Evolutionary conservation across 208 protist genomes (phyloP).

Genomic region (Jaenimonas drosophilae): DNA sequence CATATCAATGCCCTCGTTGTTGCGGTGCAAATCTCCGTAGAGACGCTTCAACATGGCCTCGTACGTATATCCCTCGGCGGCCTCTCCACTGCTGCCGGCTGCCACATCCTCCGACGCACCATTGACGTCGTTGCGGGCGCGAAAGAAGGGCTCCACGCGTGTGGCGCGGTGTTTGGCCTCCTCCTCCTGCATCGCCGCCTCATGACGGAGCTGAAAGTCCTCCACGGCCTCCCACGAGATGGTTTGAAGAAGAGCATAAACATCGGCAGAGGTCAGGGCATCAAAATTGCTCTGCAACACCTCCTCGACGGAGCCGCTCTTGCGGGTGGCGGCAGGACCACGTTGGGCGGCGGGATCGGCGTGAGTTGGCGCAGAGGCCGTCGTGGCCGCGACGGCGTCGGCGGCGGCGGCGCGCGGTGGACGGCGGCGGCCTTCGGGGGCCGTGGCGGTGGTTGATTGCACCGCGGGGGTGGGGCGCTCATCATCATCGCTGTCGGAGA

Average conservation of each 20-base stretch:
- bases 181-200: conserved; percentile 15
- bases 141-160: conserved; percentile 44
- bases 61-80: conserved; percentile 54
- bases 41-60: conserved; percentile 56
- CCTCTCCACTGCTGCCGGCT: conserved; percentile 8
- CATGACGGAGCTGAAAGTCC: neutral
- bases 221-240: conserved; percentile 30
- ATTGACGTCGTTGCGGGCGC: conserved; percentile 9
- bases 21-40: conserved; percentile 55
- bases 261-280: conserved; percentile 35
- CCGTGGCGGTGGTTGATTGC: too few species aligned
- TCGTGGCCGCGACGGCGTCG: neutral
- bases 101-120: conserved; percentile 1
- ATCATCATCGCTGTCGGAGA: too few species aligned
- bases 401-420: neutral
- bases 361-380: conserved; percentile 6
- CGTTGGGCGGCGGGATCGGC: conserved; percentile 7
- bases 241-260: conserved; percentile 29
- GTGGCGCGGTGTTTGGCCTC: conserved; percentile 11
- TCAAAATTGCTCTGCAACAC: conserved; percentile 48
- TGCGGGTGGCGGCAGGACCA: neutral
- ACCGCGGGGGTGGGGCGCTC: too few species aligned
- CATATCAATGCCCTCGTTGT: conserved; percentile 51
- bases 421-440: too few species aligned
- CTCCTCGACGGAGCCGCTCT: conserved; percentile 6